Evolutionary conservation across 1,284 basidiomycete genomes (phyloP), one percentile per base, ranked within the genome.

Genomic region (Ustilago bromivora): DNA sequence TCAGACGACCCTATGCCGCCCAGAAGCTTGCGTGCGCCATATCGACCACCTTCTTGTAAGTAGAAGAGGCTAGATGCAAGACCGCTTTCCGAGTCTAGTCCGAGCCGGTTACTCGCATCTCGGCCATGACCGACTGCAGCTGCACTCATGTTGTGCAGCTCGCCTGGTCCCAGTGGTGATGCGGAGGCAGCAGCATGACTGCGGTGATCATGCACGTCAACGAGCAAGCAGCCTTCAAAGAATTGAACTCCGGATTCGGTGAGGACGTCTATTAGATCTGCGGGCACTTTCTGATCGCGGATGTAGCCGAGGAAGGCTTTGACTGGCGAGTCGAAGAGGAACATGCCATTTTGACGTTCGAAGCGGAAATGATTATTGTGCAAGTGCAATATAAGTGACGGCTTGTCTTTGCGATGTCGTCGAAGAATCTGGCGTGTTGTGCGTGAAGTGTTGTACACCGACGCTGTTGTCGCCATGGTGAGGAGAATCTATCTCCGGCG

Each of bases 191-290:
- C 55, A 10, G 61, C 64, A 56, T 78, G 68, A 65, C 71, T 60
- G 7, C 84, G 71, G 57, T 85, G 84, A 46, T 85, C 84, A 52
- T 85, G 84, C 1, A 85, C 76, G 52, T 85, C 84, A 12, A 85
- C 79, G 12, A 85, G 69, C 11, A 85, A 35, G 41, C 82, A 84
- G 8, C 83, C 82, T 51, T 85, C 84, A 31, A 81, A 85, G 70
- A 85, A 85, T 28, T 75, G 76, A 0, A 85, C 74, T 4, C 80
- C 75, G 0, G 76, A 71, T 35, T 81, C 73, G 40, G 80, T 75
- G 32, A 85, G 66, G 13, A 85, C 76, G 28, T 85, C 84, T 36
- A 85, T 61, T 11, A 85, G 55, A 36, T 84, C 84, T 9, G 79
- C 75, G 0, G 84, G 84, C 4, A 85, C 70, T 47, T 71, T 72